Evolutionary conservation across 1,139 yeast species (phyloP).

Genomic region (Zygotorulaspora mrakii): DNA sequence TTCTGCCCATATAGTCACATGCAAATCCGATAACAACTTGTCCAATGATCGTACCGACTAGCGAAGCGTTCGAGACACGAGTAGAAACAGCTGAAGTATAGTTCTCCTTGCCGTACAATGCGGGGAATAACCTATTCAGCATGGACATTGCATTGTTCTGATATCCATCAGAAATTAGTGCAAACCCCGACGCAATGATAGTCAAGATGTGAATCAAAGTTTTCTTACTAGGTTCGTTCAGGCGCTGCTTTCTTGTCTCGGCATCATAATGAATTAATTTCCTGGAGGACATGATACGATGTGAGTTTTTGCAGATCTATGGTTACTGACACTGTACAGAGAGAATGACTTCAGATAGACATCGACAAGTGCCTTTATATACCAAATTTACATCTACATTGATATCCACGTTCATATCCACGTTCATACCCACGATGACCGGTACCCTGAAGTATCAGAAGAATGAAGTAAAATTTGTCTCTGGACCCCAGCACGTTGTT

Average conservation of each 20-base stretch:
- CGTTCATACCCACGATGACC: no score
- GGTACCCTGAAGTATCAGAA: no score
- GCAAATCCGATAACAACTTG: conserved; percentile 53
- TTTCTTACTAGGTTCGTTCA: conserved; percentile 12
- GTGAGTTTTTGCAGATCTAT: no score
- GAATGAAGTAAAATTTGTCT: no score
- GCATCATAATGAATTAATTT: conserved; percentile 14
- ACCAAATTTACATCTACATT: no score
- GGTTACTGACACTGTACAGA: no score
- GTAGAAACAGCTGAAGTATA: conserved; percentile 49
- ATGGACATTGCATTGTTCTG: conserved; percentile 62
- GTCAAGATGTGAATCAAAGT: conserved; percentile 14
- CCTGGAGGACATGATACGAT: conserved; percentile 1
- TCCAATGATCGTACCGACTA: conserved; percentile 59
- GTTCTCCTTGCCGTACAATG: conserved; percentile 42
- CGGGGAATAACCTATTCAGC: conserved; percentile 49
- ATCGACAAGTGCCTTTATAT: no score
- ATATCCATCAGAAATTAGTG: conserved; percentile 60
- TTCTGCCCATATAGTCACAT: conserved; percentile 56
- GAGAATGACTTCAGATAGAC: no score
- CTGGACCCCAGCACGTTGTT: no score
- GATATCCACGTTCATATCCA: no score
- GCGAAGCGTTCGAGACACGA: conserved; percentile 54
- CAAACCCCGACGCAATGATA: conserved; percentile 43
- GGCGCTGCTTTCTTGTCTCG: conserved; percentile 15